Evolutionary conservation across 306 rosid genomes (phyloP), one percentile per base, ranked within the genome.

Genomic region (Prunus dulcis): DNA sequence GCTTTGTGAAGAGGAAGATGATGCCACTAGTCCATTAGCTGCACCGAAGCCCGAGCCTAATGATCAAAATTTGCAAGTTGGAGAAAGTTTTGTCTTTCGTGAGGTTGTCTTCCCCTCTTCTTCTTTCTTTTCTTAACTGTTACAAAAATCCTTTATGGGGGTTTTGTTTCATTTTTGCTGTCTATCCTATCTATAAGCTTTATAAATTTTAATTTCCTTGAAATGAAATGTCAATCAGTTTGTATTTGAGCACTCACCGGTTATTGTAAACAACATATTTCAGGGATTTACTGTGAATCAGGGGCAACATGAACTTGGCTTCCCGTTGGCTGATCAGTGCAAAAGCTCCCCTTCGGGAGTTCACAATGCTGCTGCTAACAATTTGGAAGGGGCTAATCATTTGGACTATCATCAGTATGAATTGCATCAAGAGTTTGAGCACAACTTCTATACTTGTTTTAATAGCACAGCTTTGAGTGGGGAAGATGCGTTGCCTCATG

Each of bases 1-100:
- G 84, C 93, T 92, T 8, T 91, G 92, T 28, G 99, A 95, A 82
- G 99, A 95, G 90, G 99, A 95, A 79, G 99, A 95, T 86, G 99
- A 95, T 78, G 99, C 99, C 81, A 87, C 89, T 76, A 95, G 99
- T 80, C 98, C 97, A 11, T 89, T 95, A 83, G 91, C 89, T 61
- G 93, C 90, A 65, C 90, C 84, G 45, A 92, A 92, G 74, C 85
- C 91, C 18, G 97, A 95, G 88, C 99, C 97, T 57, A 91, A 87
- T 57, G 93, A 92, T 65, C 97, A 87, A 51, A 78, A 70, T 51
- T 78, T 87, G 78, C 96, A 85, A 82, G 81, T 83, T 66, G 91
- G 91, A 88, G 91, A 80, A 73, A 79, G 88, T 76, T 67, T 74
- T 79, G 72, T 78, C 50, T 85, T 87, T 63, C 96, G 76, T 34